Evolutionary conservation across 495 filamentous ascomycete genomes (phyloP).

Genomic region (Talaromyces nanjingensis): DNA sequence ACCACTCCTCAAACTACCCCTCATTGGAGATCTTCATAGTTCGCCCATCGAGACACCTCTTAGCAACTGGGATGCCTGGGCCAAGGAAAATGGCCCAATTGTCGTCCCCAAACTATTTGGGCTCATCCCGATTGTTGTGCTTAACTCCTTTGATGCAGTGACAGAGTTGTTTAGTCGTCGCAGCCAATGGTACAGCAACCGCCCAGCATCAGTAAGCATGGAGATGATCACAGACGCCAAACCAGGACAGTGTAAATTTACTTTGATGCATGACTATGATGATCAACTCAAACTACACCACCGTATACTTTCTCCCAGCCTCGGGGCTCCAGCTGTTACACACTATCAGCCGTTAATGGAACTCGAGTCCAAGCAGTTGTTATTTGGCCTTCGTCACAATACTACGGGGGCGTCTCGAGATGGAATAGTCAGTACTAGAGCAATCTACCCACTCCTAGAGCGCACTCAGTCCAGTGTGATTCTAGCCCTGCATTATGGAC

Average conservation of each 20-base stretch:
- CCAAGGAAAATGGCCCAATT: no score
- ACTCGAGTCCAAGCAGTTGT: background rate
- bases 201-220: slow-evolving; percentile 25
- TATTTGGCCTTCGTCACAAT: background rate
- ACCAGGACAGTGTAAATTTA: background rate
- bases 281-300: background rate
- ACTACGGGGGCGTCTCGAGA: background rate
- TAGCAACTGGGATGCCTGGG: no score
- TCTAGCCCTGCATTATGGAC: background rate
- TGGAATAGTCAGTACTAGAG: background rate
- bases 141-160: slow-evolving; percentile 17
- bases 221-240: no score
- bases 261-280: background rate
- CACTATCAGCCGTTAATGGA: background rate
- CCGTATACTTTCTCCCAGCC: background rate
- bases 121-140: no score
- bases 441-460: background rate
- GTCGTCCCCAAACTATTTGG: no score
- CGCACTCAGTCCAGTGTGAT: background rate
- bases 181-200: slow-evolving; percentile 29
- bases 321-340: background rate
- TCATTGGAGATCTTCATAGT: no score
- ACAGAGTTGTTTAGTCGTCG: slow-evolving; percentile 25
- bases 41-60: no score
- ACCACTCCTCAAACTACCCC: no score